phyloP scores from a whole-genome alignment of 75 land plant species.

The Isoetes taiwanensis region DNA sequence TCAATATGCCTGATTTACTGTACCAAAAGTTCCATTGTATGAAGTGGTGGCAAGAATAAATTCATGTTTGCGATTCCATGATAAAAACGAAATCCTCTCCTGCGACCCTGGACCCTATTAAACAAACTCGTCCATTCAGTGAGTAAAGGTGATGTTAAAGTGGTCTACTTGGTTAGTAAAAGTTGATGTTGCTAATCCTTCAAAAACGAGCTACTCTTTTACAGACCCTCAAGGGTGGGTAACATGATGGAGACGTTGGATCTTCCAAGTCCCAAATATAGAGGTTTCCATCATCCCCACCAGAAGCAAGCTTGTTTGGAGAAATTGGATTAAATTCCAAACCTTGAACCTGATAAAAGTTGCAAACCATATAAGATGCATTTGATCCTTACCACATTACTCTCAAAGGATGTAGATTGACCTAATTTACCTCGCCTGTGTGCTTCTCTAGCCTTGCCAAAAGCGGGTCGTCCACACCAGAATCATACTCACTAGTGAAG shows the following conservation, averaged over 20 bases:
- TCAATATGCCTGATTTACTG: background rate
- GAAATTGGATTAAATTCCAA: slow-evolving; percentile 59
- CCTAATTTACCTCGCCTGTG: slow-evolving; percentile 40
- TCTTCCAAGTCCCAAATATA: slow-evolving; percentile 72
- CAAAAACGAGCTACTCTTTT: background rate
- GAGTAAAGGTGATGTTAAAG: too few species aligned
- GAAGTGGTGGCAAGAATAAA: slow-evolving; percentile 83
- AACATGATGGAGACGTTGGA: slow-evolving; percentile 48
- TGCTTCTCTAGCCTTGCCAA: slow-evolving; percentile 45
- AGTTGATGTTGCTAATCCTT: background rate
- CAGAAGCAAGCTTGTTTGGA: slow-evolving; percentile 90
- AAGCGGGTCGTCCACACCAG: slow-evolving; percentile 20
- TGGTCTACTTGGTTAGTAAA: too few species aligned
- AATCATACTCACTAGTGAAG: background rate
- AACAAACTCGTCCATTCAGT: too few species aligned
- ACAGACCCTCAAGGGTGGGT: slow-evolving; percentile 61
- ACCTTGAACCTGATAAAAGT: slow-evolving; percentile 63
- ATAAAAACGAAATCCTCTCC: slow-evolving; percentile 59
- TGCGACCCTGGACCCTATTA: slow-evolving; percentile 48
- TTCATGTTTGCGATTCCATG: slow-evolving; percentile 86
- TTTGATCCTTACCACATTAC: background rate
- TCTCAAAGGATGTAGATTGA: background rate
- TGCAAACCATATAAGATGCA: background rate
- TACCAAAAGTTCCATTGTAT: slow-evolving; percentile 72
- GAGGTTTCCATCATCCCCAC: slow-evolving; percentile 85